phyloP scores from a whole-genome alignment of 306 rosid species.

The Begonia loranthoides region DNA sequence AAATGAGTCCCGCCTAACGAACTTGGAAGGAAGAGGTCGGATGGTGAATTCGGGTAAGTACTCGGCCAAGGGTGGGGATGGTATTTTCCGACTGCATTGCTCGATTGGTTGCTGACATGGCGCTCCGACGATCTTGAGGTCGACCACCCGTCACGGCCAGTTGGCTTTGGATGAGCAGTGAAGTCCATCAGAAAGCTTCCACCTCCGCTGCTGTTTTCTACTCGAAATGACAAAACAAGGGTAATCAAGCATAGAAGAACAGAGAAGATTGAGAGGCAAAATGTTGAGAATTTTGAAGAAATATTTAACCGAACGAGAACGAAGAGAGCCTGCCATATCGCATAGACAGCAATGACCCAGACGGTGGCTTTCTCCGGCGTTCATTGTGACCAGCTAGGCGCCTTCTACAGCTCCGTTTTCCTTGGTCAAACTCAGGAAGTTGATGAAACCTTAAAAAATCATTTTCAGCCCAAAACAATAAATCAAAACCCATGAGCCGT shows the following conservation, averaged over 20 bases:
- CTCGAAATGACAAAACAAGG: slow-evolving; percentile 4
- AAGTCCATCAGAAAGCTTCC: slow-evolving; percentile 76
- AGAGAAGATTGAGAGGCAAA: no score
- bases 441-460: slow-evolving; percentile 46
- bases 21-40: slow-evolving; percentile 49
- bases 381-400: slow-evolving; percentile 94
- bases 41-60: slow-evolving; percentile 29
- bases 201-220: slow-evolving; percentile 44
- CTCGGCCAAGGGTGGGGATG: slow-evolving; percentile 47
- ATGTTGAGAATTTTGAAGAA: no score
- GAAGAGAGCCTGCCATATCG: slow-evolving; percentile 45
- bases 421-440: slow-evolving; percentile 90
- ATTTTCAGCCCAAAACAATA: neutral
- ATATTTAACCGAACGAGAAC: slow-evolving; percentile 31
- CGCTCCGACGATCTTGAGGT: slow-evolving; percentile 34
- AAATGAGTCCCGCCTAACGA: slow-evolving; percentile 41
- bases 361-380: slow-evolving; percentile 85
- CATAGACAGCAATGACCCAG: slow-evolving; percentile 50
- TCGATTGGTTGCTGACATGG: slow-evolving; percentile 24
- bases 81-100: slow-evolving; percentile 17
- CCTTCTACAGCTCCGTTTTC: slow-evolving; percentile 88
- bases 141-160: slow-evolving; percentile 38
- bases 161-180: slow-evolving; percentile 39
- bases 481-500: neutral
- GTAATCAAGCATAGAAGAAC: no score